Percentiles rank a stretch among this genome's conserved stretches.
phyloP scores from a whole-genome alignment of 2,329 filamentous ascomycete species.

The Hypoxylon sp. region DNA sequence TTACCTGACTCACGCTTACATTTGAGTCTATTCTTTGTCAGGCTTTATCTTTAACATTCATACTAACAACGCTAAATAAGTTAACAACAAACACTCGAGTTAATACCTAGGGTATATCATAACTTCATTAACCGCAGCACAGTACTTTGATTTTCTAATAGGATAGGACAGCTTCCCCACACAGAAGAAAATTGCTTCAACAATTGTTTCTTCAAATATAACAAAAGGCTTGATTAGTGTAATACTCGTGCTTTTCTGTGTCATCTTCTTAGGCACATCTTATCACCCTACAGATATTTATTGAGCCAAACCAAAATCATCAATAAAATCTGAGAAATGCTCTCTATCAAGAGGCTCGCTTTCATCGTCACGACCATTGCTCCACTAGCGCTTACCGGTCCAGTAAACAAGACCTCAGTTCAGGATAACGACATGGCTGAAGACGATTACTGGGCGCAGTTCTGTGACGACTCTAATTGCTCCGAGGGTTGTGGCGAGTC shows the following conservation, averaged over 20 bases:
- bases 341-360: constrained; percentile 7
- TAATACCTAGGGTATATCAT: not conserved
- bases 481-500: constrained; percentile 14
- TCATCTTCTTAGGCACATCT: not conserved
- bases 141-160: not conserved
- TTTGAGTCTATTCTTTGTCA: not conserved
- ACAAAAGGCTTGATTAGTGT: not conserved
- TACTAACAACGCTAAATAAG: not conserved
- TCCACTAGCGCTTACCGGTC: not conserved
- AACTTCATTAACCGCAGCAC: not conserved
- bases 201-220: constrained; percentile 3
- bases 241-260: not conserved
- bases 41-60: not conserved
- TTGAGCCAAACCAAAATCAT: not conserved
- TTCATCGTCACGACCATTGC: constrained; percentile 3
- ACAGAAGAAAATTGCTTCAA: not conserved
- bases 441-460: constrained; percentile 18
- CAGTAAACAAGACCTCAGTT: not conserved
- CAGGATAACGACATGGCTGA: not conserved
- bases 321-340: constrained; percentile 7
- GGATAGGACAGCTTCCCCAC: not conserved
- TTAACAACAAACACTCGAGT: not conserved
- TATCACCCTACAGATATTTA: not conserved
- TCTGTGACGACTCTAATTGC: constrained; percentile 15
- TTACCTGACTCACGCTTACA: not conserved